Base-by-base conservation (phyloP, 2,329 filamentous ascomycete species). In the Colletotrichum sojae region DNA sequence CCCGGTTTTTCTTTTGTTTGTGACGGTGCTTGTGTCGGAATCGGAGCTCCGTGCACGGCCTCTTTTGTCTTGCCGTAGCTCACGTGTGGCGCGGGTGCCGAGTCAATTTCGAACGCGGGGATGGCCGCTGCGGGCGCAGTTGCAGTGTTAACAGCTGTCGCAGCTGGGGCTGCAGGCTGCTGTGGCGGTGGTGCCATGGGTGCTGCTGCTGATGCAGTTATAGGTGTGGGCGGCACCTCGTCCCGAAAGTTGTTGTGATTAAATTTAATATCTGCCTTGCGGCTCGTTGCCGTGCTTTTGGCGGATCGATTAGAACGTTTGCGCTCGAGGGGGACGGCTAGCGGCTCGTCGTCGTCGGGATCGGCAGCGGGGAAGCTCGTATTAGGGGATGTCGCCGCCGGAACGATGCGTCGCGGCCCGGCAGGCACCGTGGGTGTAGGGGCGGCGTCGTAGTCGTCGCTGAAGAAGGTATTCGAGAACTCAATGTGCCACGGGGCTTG, bases 361-460 rank as follows among this genome's bases (percentile, higher is more conserved):
- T 18, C 53, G n/a, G 66, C 22, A 40, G 16, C 48, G 18, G 56
- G 54, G 9, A 57, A 31, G 20, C 36, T 51, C 60, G 78, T 77
- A 27, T 57, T 43, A 40, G 67, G 54, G 12, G 64, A 54, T 18
- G 64, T 59, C 46, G 48, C 22, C 39, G 66, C 49, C n/a, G 55
- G 53, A 16, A 56, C 54, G 18, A 65, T 73, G 64, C 83, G 83
- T 68, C 94, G 89, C 65, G 95, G 94, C 5, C 95, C 95, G 56
- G 87, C 91, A 40, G 94, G 94, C 43, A 98, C 86, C 31, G 90
- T 95, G 5, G 95, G 95, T 45, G 92, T 95, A 15, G 95, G 95
- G 27, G 94, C 95, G 59, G 94, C 92, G 77, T 96, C 92, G 80
- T 91, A 90, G 74, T 92, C 88, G 75, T 87, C 80, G 72, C 72